These are phyloP conservation scores for Dimocarpus longan DNA, from an alignment of 345 rosid species.

Conservation along the genomic window DNA sequence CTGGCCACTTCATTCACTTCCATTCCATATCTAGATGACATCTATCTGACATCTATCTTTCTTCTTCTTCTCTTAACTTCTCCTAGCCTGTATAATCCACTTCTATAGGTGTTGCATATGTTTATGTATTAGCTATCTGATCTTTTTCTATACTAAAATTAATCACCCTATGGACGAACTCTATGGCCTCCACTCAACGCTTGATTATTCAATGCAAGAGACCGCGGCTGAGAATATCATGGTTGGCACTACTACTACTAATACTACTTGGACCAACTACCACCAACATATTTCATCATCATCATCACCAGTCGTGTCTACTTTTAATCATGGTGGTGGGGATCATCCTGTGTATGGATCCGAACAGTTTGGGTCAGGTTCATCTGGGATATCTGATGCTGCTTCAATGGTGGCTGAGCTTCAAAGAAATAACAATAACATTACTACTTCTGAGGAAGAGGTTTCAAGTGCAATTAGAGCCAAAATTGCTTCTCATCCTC, in stretches of 20 bases:
- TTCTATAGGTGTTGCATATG: not conserved
- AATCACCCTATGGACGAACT: constrained; percentile 38
- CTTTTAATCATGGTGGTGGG: constrained; percentile 8
- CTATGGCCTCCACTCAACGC: constrained; percentile 31
- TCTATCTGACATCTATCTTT: not conserved
- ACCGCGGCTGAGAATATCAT: constrained; percentile 7
- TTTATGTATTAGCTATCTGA: not conserved
- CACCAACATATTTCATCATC: constrained; percentile 6
- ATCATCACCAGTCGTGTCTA: constrained; percentile 1
- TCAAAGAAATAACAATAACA: constrained; percentile 17
- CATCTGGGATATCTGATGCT: constrained; percentile 51
- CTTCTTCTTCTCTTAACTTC: no score
- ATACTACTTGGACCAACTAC: constrained; percentile 1
- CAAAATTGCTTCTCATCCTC: constrained; percentile 57
- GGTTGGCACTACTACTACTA: not conserved
- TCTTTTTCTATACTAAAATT: not conserved
- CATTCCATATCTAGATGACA: not conserved
- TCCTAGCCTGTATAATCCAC: no score
- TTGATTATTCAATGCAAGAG: constrained; percentile 22
- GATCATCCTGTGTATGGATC: constrained; percentile 31
- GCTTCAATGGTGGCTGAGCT: constrained; percentile 41
- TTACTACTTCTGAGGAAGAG: constrained; percentile 28
- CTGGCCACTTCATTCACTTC: not conserved
- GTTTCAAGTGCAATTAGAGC: constrained; percentile 42
- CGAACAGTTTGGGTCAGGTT: constrained; percentile 22